These are phyloP conservation scores for Coffea canephora DNA, from an alignment of 257 asterid species.

Conservation along the genomic window DNA sequence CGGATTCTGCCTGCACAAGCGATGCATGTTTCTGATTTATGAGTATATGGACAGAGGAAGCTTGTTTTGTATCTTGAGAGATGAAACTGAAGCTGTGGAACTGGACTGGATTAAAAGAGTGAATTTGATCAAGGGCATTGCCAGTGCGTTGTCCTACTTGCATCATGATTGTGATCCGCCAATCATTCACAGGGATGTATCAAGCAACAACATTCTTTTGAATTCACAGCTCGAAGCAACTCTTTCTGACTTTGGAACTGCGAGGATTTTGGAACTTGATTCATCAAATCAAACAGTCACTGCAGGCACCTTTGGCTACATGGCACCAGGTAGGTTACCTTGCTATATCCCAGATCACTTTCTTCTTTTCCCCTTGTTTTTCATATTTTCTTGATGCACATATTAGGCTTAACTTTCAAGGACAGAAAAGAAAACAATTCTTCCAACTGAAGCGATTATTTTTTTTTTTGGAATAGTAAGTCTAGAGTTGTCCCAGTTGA, in stretches of 20 bases:
- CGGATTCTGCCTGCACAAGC: neutral
- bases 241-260: conserved; percentile 10
- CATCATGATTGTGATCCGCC: conserved; percentile 5
- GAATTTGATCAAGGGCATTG: conserved; percentile 7
- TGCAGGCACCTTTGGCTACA: conserved; percentile 9
- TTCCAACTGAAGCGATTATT: too few species aligned
- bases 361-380: neutral
- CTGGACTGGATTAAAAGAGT: conserved; percentile 9
- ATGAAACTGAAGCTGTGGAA: conserved; percentile 1
- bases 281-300: conserved; percentile 10
- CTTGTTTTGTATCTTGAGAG: neutral
- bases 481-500: too few species aligned
- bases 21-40: conserved; percentile 2
- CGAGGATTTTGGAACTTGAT: neutral
- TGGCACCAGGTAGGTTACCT: conserved; percentile 1
- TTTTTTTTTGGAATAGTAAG: too few species aligned
- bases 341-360: rapidly evolving
- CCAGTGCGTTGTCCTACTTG: conserved; percentile 8
- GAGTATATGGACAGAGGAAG: conserved; percentile 16
- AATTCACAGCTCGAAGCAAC: neutral
- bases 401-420: too few species aligned
- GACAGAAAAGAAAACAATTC: too few species aligned
- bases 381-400: too few species aligned
- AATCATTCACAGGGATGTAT: conserved; percentile 11
- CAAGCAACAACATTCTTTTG: conserved; percentile 6